phyloP scores from a whole-genome alignment of 2,329 filamentous ascomycete species.

The Aspergillus aculeatinus region DNA sequence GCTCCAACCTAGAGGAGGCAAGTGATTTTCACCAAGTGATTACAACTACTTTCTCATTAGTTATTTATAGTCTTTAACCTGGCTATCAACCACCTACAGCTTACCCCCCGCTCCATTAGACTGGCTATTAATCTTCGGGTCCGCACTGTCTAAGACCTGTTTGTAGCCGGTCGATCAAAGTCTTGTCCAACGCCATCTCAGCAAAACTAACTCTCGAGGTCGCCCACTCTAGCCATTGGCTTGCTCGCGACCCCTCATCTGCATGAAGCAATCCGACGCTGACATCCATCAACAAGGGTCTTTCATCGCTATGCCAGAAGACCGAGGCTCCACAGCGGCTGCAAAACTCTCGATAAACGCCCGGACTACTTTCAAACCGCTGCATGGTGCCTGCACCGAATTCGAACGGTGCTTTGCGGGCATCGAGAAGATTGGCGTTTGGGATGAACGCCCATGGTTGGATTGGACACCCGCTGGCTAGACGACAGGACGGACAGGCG shows the following conservation, averaged over 20 bases:
- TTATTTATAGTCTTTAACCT: too few species aligned
- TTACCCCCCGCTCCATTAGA: too few species aligned
- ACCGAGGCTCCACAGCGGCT: slow-evolving; percentile 61
- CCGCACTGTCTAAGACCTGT: slow-evolving; percentile 21
- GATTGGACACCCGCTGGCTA: slow-evolving; percentile 61
- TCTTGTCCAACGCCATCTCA: slow-evolving; percentile 50
- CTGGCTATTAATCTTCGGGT: not conserved
- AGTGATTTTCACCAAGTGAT: too few species aligned
- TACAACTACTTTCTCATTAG: too few species aligned
- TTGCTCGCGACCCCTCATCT: slow-evolving; percentile 54
- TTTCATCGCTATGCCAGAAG: slow-evolving; percentile 59
- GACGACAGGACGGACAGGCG: slow-evolving; percentile 62
- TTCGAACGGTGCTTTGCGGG: slow-evolving; percentile 33
- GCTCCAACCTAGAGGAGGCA: too few species aligned
- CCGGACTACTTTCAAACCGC: slow-evolving; percentile 54
- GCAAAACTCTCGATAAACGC: slow-evolving; percentile 63
- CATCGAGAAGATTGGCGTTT: slow-evolving; percentile 55
- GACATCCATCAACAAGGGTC: slow-evolving; percentile 61
- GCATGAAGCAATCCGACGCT: slow-evolving; percentile 60
- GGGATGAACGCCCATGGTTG: slow-evolving; percentile 67
- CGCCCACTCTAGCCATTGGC: slow-evolving; percentile 64
- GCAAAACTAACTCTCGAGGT: slow-evolving; percentile 58
- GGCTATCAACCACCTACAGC: too few species aligned
- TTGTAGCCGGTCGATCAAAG: slow-evolving; percentile 30
- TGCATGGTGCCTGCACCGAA: slow-evolving; percentile 49